Conservation (phyloP, 2,329 filamentous ascomycete species). For the Furcasterigmium sp. region DNA sequence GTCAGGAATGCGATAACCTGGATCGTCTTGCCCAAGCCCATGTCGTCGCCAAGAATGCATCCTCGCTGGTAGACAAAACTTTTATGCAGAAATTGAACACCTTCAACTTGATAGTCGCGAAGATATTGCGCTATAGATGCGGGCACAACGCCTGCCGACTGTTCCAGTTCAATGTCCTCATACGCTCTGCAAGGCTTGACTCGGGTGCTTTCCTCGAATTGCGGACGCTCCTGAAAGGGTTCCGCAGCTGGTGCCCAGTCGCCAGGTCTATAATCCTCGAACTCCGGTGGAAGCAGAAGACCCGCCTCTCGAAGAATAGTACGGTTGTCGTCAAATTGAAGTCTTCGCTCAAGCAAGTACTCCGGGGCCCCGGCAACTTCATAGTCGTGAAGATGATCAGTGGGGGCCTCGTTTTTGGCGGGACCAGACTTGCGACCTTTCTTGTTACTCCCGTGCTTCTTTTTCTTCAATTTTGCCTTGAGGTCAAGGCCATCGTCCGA, state of each 20-base stretch:
- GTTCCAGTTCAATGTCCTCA: conserved; percentile 67
- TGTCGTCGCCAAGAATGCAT: conserved; percentile 89
- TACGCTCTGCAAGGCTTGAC: conserved; percentile 65
- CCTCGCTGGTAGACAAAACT: conserved; percentile 89
- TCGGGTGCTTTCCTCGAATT: conserved; percentile 49
- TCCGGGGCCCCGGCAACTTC: conserved; percentile 61
- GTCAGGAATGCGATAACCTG: conserved; percentile 92
- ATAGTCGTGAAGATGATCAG: conserved; percentile 32
- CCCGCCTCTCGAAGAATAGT: conserved; percentile 60
- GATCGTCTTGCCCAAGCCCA: conserved; percentile 96
- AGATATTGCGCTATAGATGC: conserved; percentile 88
- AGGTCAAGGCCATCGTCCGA: conserved; percentile 50
- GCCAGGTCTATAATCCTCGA: conserved; percentile 54
- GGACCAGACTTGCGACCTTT: conserved; percentile 17
- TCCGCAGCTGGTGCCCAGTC: conserved; percentile 45
- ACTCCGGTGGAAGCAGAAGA: conserved; percentile 72
- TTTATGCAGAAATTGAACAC: conserved; percentile 79
- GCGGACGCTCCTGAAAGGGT: conserved; percentile 55
- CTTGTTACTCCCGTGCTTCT: conserved; percentile 32
- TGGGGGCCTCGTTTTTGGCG: conserved; percentile 19
- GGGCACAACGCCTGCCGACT: conserved; percentile 77
- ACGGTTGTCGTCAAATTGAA: conserved; percentile 60
- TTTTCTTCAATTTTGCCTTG: conserved; percentile 53
- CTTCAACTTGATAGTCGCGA: conserved; percentile 84
- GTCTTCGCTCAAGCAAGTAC: conserved; percentile 65